Evolutionary conservation across 768 basidiomycete species (phyloP).

Genomic region (Leccinum disarticulatum): DNA sequence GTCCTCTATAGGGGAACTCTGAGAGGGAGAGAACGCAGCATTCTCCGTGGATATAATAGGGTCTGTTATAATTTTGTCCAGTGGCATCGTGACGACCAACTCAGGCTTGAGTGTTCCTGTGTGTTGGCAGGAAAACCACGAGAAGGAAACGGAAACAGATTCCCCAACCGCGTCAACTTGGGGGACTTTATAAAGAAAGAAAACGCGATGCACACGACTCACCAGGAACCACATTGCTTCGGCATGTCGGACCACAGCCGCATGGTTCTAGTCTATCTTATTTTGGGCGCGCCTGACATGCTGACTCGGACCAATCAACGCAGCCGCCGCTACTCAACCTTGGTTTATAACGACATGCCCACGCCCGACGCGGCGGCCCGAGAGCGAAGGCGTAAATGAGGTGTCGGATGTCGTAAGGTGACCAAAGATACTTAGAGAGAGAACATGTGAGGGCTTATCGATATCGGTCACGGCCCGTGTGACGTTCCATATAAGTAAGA

Average conservation of each 20-base stretch:
- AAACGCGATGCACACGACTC: constrained; percentile 21
- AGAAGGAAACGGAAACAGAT: constrained; percentile 11
- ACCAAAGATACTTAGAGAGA: too few species aligned
- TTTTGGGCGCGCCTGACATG: not conserved
- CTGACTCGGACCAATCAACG: not conserved
- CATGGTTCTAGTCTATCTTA: not conserved
- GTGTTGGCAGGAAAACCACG: not conserved
- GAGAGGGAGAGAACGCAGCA: constrained; percentile 25
- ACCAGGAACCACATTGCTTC: constrained; percentile 16
- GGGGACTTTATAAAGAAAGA: constrained; percentile 23
- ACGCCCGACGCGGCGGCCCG: not conserved
- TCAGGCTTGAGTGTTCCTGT: not conserved
- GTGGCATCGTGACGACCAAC: constrained; percentile 17
- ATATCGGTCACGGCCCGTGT: not conserved
- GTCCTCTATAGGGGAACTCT: constrained; percentile 21
- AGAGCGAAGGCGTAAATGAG: not conserved
- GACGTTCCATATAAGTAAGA: constrained; percentile 3
- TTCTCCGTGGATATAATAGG: constrained; percentile 38
- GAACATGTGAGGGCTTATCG: constrained; percentile 1
- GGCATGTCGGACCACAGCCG: constrained; percentile 10
- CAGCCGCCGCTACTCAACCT: too few species aligned
- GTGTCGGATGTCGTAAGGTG: not conserved
- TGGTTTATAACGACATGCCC: not conserved
- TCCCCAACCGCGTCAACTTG: not conserved
- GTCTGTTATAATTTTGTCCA: constrained; percentile 34